Conservation (phyloP, 352 stramenopile species). For the Phytophthora pisi region DNA sequence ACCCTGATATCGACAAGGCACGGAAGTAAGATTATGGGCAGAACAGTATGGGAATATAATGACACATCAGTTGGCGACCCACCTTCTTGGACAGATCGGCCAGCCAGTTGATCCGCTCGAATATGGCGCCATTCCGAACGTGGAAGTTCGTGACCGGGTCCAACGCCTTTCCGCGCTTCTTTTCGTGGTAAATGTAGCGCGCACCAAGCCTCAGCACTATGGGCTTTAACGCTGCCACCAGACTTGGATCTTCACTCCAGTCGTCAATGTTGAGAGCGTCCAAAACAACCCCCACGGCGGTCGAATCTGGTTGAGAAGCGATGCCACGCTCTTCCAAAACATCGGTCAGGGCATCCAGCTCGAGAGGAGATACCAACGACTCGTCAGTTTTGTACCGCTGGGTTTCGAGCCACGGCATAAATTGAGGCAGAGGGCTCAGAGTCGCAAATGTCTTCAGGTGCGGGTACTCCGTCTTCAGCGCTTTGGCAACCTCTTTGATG, state of each 20-base stretch:
- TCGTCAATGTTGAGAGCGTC: slow-evolving; percentile 48
- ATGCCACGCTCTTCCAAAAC: slow-evolving; percentile 28
- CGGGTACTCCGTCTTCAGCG: slow-evolving; percentile 65
- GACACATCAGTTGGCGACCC: slow-evolving; percentile 1
- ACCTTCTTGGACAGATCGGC: slow-evolving; percentile 81
- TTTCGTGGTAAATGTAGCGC: slow-evolving; percentile 79
- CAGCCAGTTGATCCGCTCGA: slow-evolving; percentile 87
- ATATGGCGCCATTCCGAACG: slow-evolving; percentile 85
- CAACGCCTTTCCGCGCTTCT: slow-evolving; percentile 85
- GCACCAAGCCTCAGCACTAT: slow-evolving; percentile 70
- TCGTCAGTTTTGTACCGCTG: slow-evolving; percentile 55
- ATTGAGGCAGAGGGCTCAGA: slow-evolving; percentile 93
- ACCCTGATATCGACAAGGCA: slow-evolving; percentile 39
- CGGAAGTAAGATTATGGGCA: not conserved
- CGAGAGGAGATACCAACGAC: slow-evolving; percentile 39
- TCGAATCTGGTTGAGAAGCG: slow-evolving; percentile 13
- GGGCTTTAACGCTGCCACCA: slow-evolving; percentile 56
- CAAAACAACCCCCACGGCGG: slow-evolving; percentile 43
- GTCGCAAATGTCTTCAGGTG: slow-evolving; percentile 93
- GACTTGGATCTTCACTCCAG: slow-evolving; percentile 52
- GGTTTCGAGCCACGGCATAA: slow-evolving; percentile 92
- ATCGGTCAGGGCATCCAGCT: slow-evolving; percentile 38
- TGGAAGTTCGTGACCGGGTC: slow-evolving; percentile 87
- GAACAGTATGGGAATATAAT: not conserved
- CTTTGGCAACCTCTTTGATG: slow-evolving; percentile 95